Percentiles rank a stretch among this genome's conserved stretches.
These are phyloP conservation scores for Combretum micranthum DNA, from an alignment of 345 rosid species.

Conservation along the genomic window DNA sequence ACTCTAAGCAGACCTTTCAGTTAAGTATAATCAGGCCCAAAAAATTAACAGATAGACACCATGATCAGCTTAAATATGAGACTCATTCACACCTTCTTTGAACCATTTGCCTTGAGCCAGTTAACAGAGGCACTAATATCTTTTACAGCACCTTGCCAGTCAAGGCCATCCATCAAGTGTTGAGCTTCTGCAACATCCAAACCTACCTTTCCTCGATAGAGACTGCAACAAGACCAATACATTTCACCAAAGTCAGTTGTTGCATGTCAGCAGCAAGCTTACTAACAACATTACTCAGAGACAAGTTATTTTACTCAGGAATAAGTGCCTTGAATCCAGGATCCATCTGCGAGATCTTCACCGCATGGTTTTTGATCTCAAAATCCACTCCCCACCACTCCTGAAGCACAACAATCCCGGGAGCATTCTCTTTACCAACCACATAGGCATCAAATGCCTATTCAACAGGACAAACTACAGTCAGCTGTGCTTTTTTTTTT, in stretches of 20 bases:
- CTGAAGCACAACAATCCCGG: conserved; percentile 86
- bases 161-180: conserved; percentile 87
- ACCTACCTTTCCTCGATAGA: conserved; percentile 95
- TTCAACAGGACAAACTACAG: conserved; percentile 5
- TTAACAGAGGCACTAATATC: conserved; percentile 76
- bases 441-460: conserved; percentile 90
- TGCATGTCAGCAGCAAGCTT: background rate
- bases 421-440: conserved; percentile 84
- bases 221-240: conserved; percentile 25
- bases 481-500: background rate
- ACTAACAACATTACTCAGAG: background rate
- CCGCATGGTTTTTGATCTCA: conserved; percentile 90
- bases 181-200: conserved; percentile 87
- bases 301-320: conserved; percentile 54
- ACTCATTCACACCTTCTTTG: conserved; percentile 50
- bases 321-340: conserved; percentile 85
- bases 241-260: background rate
- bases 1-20: too few relatives aligned
- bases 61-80: background rate
- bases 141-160: conserved; percentile 91
- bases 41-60: too few relatives aligned
- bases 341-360: conserved; percentile 66
- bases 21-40: too few relatives aligned
- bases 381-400: conserved; percentile 99
- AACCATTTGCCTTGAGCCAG: conserved; percentile 93